Percentiles rank a stretch among this genome's conserved stretches.
Evolutionary conservation across 495 filamentous ascomycete genomes (phyloP).

Genomic region (Recurvomyces mirabilis): DNA sequence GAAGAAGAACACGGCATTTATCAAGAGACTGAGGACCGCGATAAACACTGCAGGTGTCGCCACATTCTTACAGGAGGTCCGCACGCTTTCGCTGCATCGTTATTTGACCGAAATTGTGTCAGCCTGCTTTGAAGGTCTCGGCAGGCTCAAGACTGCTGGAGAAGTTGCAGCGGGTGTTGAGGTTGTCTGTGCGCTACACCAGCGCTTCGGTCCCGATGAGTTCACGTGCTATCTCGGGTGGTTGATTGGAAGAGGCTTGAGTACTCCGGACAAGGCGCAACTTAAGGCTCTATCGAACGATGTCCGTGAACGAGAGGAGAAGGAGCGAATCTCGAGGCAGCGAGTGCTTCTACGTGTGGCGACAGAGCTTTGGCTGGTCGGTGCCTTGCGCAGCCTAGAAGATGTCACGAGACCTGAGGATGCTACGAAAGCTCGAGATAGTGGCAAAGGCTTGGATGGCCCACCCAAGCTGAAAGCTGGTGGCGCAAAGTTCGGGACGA

Average conservation of each 20-base stretch:
- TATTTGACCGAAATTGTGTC: constrained; percentile 97
- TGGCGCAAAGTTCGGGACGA: constrained; percentile 27
- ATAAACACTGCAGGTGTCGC: constrained; percentile 64
- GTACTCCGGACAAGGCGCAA: constrained; percentile 77
- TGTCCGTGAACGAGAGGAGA: constrained; percentile 86
- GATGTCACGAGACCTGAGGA: constrained; percentile 83
- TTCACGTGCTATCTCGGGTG: constrained; percentile 90
- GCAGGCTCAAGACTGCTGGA: constrained; percentile 75
- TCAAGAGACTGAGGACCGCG: constrained; percentile 87
- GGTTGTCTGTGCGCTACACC: constrained; percentile 86
- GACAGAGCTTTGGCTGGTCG: constrained; percentile 94
- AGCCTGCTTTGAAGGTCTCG: constrained; percentile 93
- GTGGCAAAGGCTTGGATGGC: constrained; percentile 34
- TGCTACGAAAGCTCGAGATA: constrained; percentile 51
- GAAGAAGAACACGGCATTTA: constrained; percentile 99
- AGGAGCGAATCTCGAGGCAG: constrained; percentile 79
- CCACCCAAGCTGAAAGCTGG: constrained; percentile 44
- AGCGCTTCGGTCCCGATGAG: constrained; percentile 82
- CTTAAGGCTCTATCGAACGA: constrained; percentile 71
- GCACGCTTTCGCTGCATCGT: constrained; percentile 85
- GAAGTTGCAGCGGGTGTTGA: constrained; percentile 89
- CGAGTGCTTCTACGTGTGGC: constrained; percentile 76
- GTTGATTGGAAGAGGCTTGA: constrained; percentile 82
- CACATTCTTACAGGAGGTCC: constrained; percentile 84
- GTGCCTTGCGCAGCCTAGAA: constrained; percentile 74